phyloP scores from a whole-genome alignment of 371 early-diverging fungal genomes.

The Apophysomyces sp. region DNA sequence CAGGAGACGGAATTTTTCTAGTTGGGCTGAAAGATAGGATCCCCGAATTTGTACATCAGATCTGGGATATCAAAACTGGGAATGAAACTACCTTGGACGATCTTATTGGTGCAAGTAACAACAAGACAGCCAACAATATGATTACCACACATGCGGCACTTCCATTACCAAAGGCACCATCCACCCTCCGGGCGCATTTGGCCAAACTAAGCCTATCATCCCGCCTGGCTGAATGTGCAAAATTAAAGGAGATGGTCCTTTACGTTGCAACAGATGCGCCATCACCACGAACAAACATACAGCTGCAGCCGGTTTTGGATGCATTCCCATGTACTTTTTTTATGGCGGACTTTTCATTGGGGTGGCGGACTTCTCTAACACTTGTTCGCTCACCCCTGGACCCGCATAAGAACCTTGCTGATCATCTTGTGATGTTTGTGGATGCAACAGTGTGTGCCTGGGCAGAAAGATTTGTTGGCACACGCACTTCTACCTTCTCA shows the following conservation, averaged over 20 bases:
- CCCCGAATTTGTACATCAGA: slow-evolving; percentile 28
- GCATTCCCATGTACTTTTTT: slow-evolving; percentile 24
- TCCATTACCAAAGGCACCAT: slow-evolving; percentile 23
- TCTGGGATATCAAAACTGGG: slow-evolving; percentile 32
- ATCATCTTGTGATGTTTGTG: slow-evolving; percentile 30
- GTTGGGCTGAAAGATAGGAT: slow-evolving; percentile 20
- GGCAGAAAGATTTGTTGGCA: slow-evolving; percentile 29
- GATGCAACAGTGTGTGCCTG: slow-evolving; percentile 30
- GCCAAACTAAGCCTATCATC: background rate
- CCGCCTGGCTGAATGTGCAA: slow-evolving; percentile 14
- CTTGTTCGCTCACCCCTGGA: slow-evolving; percentile 21
- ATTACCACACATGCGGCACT: background rate
- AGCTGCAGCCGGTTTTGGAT: slow-evolving; percentile 20
- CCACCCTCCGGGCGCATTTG: slow-evolving; percentile 9
- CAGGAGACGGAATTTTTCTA: slow-evolving; percentile 34
- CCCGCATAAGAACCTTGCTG: slow-evolving; percentile 19
- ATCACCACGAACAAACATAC: slow-evolving; percentile 12
- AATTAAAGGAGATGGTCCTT: slow-evolving; percentile 21
- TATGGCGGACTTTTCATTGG: slow-evolving; percentile 20
- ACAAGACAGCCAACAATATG: background rate
- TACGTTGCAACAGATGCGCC: slow-evolving; percentile 30
- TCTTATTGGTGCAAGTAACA: slow-evolving; percentile 21
- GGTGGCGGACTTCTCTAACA: slow-evolving; percentile 13
- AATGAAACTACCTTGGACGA: slow-evolving; percentile 24
- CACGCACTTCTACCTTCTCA: slow-evolving; percentile 28